These are phyloP conservation scores for Mastigamoeba balamuthi DNA, from an alignment of 78 protist species.

Conservation along the genomic window DNA sequence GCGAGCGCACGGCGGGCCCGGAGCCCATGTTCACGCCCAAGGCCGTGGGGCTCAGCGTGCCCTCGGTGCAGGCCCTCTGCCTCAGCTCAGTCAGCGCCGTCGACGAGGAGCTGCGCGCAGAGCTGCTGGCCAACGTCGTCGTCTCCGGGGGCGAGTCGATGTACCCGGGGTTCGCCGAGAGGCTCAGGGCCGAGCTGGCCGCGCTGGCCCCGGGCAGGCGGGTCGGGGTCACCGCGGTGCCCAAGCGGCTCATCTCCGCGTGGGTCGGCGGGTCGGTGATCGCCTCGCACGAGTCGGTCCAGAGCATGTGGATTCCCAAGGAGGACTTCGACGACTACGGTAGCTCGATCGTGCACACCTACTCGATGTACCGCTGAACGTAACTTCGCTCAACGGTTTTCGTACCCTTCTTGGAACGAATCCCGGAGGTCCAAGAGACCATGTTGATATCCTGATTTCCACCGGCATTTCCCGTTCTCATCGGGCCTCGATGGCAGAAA, in stretches of 20 bases:
- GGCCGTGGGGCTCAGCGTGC: neutral
- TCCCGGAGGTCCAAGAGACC: no score
- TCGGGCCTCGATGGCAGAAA: no score
- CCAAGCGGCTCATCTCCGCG: conserved; percentile 27
- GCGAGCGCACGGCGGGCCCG: neutral
- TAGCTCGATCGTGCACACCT: neutral
- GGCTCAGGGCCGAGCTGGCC: conserved; percentile 34
- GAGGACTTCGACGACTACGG: conserved; percentile 54
- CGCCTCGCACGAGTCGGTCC: conserved; percentile 40
- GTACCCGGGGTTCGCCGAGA: conserved; percentile 31
- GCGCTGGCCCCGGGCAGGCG: conserved; percentile 18
- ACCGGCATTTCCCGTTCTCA: no score
- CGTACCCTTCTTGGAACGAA: no score
- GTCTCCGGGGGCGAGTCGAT: conserved; percentile 69
- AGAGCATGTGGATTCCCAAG: conserved; percentile 46
- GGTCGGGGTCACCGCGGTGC: conserved; percentile 47
- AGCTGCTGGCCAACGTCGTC: conserved; percentile 49
- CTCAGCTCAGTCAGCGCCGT: conserved; percentile 14
- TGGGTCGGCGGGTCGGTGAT: conserved; percentile 83
- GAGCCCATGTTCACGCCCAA: neutral
- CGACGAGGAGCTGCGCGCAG: conserved; percentile 33
- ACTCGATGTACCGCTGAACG: no score
- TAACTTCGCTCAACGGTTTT: no score
- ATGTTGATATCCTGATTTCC: no score
- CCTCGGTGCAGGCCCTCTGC: neutral